A percentile compares a stretch with the other conserved stretches of the same genome.
Conservation (phyloP, 139 green algal genomes). For the Volvox africanus region DNA sequence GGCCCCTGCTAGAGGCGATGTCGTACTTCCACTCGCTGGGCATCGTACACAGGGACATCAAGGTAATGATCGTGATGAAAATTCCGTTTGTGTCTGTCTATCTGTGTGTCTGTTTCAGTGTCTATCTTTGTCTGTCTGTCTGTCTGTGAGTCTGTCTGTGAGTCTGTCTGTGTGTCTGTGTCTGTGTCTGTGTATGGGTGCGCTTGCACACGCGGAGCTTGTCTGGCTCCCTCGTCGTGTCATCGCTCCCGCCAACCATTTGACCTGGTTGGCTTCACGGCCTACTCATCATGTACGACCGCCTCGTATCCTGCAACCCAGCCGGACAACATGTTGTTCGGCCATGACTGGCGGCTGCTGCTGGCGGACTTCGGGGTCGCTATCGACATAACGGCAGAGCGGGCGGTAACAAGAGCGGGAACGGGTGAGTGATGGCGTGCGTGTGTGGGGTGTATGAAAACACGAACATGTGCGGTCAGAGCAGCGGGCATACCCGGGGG, state of each 20-base stretch:
- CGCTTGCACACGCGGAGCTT: neutral
- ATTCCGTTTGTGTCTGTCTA: too few species aligned
- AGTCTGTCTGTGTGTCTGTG: too few species aligned
- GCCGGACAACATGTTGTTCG: slow-evolving; percentile 42
- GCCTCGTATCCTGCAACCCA: neutral
- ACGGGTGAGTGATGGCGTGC: slow-evolving; percentile 1
- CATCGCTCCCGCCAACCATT: too few species aligned
- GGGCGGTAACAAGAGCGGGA: slow-evolving; percentile 28
- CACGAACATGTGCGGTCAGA: neutral
- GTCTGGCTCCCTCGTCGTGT: neutral
- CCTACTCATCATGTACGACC: neutral
- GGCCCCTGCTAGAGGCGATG: slow-evolving; percentile 25
- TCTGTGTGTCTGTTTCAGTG: too few species aligned
- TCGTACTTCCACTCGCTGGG: neutral
- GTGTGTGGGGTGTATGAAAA: neutral
- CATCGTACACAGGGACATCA: slow-evolving; percentile 11
- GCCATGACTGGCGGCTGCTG: slow-evolving; percentile 8
- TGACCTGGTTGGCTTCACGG: neutral
- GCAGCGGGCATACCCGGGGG: too few species aligned
- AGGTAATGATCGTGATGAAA: neutral
- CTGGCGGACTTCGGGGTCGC: slow-evolving; percentile 32
- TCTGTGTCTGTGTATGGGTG: too few species aligned
- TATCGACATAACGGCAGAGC: slow-evolving; percentile 6
- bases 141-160: too few species aligned
- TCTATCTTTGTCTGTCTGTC: too few species aligned